Percentiles rank a stretch among this genome's conserved stretches.
Evolutionary conservation across 371 early-diverging fungal genomes (phyloP).

Genomic region (Mortierella sp.): DNA sequence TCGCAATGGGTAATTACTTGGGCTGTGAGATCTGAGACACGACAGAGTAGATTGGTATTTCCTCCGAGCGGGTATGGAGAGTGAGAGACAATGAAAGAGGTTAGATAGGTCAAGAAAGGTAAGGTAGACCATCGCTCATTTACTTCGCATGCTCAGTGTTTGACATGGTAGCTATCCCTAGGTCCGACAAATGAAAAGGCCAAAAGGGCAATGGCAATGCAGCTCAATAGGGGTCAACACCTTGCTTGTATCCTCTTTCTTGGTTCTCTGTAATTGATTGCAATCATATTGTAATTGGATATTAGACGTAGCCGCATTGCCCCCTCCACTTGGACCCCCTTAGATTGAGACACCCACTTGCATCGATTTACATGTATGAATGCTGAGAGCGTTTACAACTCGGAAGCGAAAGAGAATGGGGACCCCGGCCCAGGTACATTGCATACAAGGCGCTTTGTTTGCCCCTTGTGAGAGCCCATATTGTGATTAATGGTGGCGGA

Average conservation of each 20-base stretch:
- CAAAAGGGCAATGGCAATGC: background rate
- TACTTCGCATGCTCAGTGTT: background rate
- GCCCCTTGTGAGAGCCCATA: background rate
- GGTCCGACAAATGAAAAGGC: background rate
- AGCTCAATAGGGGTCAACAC: background rate
- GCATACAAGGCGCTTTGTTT: background rate
- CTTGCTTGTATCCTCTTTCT: no score
- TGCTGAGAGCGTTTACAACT: background rate
- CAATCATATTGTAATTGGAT: background rate
- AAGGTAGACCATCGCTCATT: background rate
- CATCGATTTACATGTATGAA: constrained; percentile 7
- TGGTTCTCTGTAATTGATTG: background rate
- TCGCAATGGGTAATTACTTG: no score
- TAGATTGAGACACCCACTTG: background rate
- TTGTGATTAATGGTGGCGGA: background rate
- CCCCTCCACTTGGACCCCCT: background rate
- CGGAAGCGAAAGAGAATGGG: background rate
- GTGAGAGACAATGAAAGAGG: no score
- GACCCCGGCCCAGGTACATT: background rate
- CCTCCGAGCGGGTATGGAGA: no score
- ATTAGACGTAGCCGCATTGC: background rate
- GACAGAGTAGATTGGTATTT: no score
- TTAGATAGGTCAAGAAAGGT: no score
- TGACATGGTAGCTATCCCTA: background rate
- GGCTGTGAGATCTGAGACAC: no score